phyloP scores from a whole-genome alignment of 208 protist species.

The Wallacemonas sp. region DNA sequence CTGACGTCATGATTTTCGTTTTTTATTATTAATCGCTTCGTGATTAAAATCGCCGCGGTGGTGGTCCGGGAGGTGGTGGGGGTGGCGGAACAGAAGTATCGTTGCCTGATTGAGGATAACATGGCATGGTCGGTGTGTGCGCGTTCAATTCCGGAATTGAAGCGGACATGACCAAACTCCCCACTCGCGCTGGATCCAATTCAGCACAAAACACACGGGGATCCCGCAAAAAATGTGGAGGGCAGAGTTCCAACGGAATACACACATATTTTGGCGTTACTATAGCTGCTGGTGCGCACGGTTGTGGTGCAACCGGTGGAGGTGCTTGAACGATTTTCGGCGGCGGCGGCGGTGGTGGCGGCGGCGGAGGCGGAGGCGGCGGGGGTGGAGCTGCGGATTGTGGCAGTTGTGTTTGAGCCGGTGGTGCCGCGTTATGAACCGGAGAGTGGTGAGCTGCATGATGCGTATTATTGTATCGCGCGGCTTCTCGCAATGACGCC shows the following conservation, averaged over 20 bases:
- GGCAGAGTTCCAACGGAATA: slow-evolving; percentile 62
- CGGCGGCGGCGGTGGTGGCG: neutral
- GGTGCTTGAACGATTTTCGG: too few relatives aligned
- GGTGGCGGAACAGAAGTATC: slow-evolving; percentile 9
- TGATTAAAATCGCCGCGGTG: slow-evolving; percentile 10
- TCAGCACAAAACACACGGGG: slow-evolving; percentile 59
- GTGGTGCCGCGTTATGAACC: neutral
- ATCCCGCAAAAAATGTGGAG: slow-evolving; percentile 49
- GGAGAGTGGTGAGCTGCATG: neutral
- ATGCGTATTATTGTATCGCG: neutral
- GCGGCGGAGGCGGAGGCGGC: neutral
- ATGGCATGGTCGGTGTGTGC: slow-evolving; percentile 14
- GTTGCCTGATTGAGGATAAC: slow-evolving; percentile 5
- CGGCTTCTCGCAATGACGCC: slow-evolving; percentile 7
- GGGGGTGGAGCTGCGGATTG: neutral
- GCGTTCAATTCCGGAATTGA: neutral
- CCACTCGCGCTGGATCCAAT: slow-evolving; percentile 43
- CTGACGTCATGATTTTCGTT: slow-evolving; percentile 1
- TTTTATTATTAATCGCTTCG: slow-evolving; percentile 13
- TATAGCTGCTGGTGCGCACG: neutral
- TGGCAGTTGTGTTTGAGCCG: neutral
- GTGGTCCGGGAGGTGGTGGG: slow-evolving; percentile 23
- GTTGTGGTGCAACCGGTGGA: neutral
- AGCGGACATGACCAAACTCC: slow-evolving; percentile 23
- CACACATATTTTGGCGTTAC: slow-evolving; percentile 40